A percentile compares a stretch with the other conserved stretches of the same genome.
Conservation (phyloP, 2,329 filamentous ascomycete species). For the Fusarium lateritium region DNA sequence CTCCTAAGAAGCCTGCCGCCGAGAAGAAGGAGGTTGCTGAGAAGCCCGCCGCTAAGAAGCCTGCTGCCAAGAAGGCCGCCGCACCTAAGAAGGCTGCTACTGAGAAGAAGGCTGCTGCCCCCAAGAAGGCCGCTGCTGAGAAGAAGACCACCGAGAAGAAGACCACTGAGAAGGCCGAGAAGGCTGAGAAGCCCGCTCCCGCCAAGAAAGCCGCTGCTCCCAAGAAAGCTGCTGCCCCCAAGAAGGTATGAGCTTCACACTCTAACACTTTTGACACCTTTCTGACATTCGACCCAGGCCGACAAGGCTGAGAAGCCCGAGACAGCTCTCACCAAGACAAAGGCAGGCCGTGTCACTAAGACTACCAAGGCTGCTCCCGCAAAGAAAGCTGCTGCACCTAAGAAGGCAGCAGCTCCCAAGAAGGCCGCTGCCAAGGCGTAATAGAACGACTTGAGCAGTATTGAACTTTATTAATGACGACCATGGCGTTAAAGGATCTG, state of each 20-base stretch:
- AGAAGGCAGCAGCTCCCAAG: slow-evolving; percentile 57
- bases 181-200: slow-evolving; percentile 70
- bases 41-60: slow-evolving; percentile 54
- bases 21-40: slow-evolving; percentile 54
- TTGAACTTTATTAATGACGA: slow-evolving; percentile 56
- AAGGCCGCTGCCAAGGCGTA: slow-evolving; percentile 63
- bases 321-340: slow-evolving; percentile 83
- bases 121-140: slow-evolving; percentile 52
- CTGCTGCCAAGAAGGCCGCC: slow-evolving; percentile 52
- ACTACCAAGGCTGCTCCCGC: slow-evolving; percentile 60
- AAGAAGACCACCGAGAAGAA: slow-evolving; percentile 38
- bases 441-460: slow-evolving; percentile 38
- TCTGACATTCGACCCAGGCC: slow-evolving; percentile 35
- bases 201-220: slow-evolving; percentile 71
- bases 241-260: slow-evolving; percentile 32
- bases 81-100: slow-evolving; percentile 57
- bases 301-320: slow-evolving; percentile 71
- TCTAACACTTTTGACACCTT: not conserved
- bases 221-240: slow-evolving; percentile 52
- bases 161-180: slow-evolving; percentile 50
- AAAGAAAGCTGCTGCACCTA: slow-evolving; percentile 57
- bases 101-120: slow-evolving; percentile 54
- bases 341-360: slow-evolving; percentile 89
- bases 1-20: slow-evolving; percentile 52
- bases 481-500: slow-evolving; percentile 55